Percentiles rank a stretch among this genome's conserved stretches.
These are phyloP conservation scores for Alternaria triticina DNA, from an alignment of 2,329 filamentous ascomycete species.

Conservation along the genomic window DNA sequence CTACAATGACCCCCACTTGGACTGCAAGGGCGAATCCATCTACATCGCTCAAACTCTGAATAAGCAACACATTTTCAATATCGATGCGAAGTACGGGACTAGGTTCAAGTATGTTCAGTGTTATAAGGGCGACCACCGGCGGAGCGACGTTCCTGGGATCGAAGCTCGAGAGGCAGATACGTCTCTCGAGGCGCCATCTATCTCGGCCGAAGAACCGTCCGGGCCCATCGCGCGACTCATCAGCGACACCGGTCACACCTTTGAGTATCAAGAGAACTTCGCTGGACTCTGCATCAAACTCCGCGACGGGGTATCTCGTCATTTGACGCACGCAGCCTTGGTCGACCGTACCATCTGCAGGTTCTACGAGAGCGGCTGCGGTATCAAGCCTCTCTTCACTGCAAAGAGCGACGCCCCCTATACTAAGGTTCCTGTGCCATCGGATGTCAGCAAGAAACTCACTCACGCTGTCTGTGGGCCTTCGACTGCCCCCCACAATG, in stretches of 20 bases:
- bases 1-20: background rate
- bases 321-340: background rate
- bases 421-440: background rate
- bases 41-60: background rate
- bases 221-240: background rate
- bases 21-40: background rate
- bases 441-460: background rate
- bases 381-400: background rate
- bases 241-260: background rate
- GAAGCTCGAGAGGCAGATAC: background rate
- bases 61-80: background rate
- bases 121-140: background rate
- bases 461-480: background rate
- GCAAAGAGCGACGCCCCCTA: background rate
- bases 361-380: background rate
- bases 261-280: background rate
- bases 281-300: background rate
- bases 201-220: background rate
- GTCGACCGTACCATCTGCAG: background rate
- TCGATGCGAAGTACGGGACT: background rate
- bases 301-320: background rate
- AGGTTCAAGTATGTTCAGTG: background rate
- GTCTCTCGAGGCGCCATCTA: background rate
- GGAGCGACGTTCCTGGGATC: background rate
- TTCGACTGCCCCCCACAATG: background rate